Percentiles rank a stretch among this genome's conserved stretches.
These are phyloP conservation scores for Pseudognaphalium luteoalbum DNA, from an alignment of 129 eudicot genomes.

Conservation along the genomic window DNA sequence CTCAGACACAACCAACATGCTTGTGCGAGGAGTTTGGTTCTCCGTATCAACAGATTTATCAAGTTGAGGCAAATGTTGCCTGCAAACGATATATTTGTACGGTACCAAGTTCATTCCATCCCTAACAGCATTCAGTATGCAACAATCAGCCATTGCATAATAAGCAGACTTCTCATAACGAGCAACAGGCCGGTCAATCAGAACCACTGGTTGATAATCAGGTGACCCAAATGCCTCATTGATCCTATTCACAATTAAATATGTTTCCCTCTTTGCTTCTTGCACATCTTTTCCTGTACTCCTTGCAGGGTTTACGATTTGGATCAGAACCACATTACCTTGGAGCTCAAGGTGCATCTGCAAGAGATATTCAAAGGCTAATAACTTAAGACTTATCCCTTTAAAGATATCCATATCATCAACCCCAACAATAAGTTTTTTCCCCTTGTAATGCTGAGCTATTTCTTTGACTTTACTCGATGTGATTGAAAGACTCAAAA, in stretches of 20 bases:
- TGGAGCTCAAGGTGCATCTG: constrained; percentile 39
- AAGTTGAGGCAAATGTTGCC: constrained; percentile 60
- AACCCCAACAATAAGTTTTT: constrained; percentile 68
- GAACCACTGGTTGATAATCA: constrained; percentile 57
- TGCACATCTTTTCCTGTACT: constrained; percentile 89
- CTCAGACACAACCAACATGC: constrained; percentile 84
- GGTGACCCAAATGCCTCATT: constrained; percentile 61
- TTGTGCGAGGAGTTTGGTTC: constrained; percentile 47
- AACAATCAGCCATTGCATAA: constrained; percentile 79
- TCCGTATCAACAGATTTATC: constrained; percentile 44
- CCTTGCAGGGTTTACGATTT: constrained; percentile 86
- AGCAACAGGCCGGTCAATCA: constrained; percentile 72
- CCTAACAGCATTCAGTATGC: constrained; percentile 82
- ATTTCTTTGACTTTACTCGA: constrained; percentile 58
- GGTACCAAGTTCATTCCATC: constrained; percentile 94
- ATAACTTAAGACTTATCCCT: constrained; percentile 77
- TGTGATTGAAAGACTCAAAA: constrained; percentile 64
- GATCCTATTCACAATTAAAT: constrained; percentile 60
- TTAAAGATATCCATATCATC: constrained; percentile 94
- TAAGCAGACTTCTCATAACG: constrained; percentile 79
- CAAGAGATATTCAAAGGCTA: constrained; percentile 73
- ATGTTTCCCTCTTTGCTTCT: constrained; percentile 75
- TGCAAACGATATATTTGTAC: constrained; percentile 71
- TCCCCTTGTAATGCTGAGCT: constrained; percentile 59
- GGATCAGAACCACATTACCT: constrained; percentile 62